Percentiles rank a stretch among this genome's conserved stretches.
phyloP scores from a whole-genome alignment of 1,139 yeast species.

The Candida dubliniensis region DNA sequence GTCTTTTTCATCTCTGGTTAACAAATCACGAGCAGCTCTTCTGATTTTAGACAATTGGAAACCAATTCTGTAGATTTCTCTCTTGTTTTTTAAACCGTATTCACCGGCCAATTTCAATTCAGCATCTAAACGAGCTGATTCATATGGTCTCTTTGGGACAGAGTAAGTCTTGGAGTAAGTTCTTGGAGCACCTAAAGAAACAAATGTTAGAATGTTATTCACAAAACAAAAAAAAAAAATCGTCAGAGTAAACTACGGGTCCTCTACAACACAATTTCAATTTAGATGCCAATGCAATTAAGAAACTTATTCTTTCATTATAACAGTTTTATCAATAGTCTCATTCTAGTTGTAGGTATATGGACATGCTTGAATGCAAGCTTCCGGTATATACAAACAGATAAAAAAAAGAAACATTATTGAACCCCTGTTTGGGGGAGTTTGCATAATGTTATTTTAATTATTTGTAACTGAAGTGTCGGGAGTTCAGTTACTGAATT shows the following conservation, averaged over 20 bases:
- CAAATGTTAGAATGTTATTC: constrained; percentile 27
- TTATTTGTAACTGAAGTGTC: constrained; percentile 73
- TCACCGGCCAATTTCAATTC: constrained; percentile 99
- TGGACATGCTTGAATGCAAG: too few species aligned
- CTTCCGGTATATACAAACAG: too few species aligned
- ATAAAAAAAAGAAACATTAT: too few species aligned
- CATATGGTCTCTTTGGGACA: constrained; percentile 99
- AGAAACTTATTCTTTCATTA: background rate
- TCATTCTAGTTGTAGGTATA: too few species aligned
- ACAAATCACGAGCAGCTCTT: constrained; percentile 99
- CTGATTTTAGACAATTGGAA: constrained; percentile 99
- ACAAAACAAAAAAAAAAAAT: background rate
- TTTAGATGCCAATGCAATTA: background rate
- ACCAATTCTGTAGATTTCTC: constrained; percentile 98
- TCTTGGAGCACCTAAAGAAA: constrained; percentile 83
- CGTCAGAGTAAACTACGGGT: constrained; percentile 8
- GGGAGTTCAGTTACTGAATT: constrained; percentile 65
- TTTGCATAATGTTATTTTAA: background rate
- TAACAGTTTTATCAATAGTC: too few species aligned
- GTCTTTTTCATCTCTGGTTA: constrained; percentile 99
- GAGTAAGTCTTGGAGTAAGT: constrained; percentile 99
- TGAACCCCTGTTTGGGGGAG: too few species aligned
- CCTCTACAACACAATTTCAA: constrained; percentile 2
- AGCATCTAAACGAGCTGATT: constrained; percentile 98
- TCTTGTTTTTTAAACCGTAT: constrained; percentile 99